These are phyloP conservation scores for Arabidopsis hybrid DNA, from an alignment of 441 rosid species.

Conservation along the genomic window DNA sequence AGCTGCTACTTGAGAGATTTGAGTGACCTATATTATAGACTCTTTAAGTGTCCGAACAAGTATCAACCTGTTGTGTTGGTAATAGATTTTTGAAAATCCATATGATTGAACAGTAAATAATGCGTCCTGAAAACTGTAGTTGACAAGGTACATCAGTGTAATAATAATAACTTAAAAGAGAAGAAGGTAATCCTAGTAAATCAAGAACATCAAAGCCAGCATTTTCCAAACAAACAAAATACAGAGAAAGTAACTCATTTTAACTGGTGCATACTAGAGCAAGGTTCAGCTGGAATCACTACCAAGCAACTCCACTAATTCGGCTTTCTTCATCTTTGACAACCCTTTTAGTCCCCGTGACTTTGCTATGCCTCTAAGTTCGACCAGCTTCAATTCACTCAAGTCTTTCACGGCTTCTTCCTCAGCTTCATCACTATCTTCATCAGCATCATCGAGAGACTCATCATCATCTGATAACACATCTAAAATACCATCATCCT, in stretches of 20 bases:
- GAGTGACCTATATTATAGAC: neutral
- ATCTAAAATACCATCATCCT: constrained; percentile 33
- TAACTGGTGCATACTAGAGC: constrained; percentile 2
- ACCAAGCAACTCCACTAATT: constrained; percentile 62
- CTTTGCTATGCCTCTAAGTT: constrained; percentile 77
- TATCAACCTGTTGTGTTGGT: neutral
- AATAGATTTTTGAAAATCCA: neutral
- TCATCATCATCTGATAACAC: constrained; percentile 52
- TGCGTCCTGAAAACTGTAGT: neutral
- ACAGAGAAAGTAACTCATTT: constrained; percentile 19
- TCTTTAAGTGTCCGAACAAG: neutral
- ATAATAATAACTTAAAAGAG: neutral
- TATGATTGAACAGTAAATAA: neutral
- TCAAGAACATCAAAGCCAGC: constrained; percentile 7
- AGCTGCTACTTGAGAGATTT: neutral
- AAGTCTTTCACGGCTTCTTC: constrained; percentile 50
- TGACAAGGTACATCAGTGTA: neutral
- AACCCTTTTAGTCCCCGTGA: constrained; percentile 75
- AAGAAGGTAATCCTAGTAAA: neutral
- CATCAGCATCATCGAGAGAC: constrained; percentile 47
- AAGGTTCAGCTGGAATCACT: constrained; percentile 24
- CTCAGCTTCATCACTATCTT: constrained; percentile 43
- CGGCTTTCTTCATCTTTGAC: constrained; percentile 84
- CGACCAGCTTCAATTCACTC: constrained; percentile 64
- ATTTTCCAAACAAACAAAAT: neutral